Conservation (phyloP, 2,329 filamentous ascomycete species). For the Sporothrix pseudoabietina region DNA sequence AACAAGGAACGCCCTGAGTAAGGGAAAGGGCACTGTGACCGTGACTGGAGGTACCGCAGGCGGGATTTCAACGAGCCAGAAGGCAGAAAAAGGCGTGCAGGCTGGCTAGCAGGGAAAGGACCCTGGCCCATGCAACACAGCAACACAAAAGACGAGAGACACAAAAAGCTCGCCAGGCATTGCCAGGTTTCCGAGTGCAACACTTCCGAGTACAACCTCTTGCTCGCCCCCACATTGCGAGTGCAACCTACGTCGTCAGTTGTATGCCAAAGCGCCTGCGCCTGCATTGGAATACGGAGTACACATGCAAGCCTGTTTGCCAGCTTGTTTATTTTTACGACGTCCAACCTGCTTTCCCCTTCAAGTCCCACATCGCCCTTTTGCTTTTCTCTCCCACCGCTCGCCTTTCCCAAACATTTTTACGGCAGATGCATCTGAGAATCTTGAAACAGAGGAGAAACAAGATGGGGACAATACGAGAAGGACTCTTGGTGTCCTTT, state of each 20-base stretch:
- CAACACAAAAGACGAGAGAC: neutral
- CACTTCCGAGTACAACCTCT: neutral
- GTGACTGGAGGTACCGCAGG: neutral
- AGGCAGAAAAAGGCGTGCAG: neutral
- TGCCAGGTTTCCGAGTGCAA: conserved; percentile 8
- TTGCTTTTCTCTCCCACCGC: neutral
- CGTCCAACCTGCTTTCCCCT: neutral
- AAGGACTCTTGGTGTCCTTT: neutral
- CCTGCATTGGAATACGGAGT: neutral
- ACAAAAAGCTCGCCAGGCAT: neutral
- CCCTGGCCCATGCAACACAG: neutral
- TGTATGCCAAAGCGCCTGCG: neutral
- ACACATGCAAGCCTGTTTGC: neutral
- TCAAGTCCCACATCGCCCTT: neutral
- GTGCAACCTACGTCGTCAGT: neutral
- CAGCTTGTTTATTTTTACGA: conserved; percentile 8
- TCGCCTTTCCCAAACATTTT: neutral
- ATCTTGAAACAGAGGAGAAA: conserved; percentile 23
- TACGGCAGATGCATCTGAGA: neutral
- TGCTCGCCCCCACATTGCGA: neutral
- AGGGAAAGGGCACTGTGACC: neutral
- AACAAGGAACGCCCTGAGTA: neutral
- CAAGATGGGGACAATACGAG: conserved; percentile 20
- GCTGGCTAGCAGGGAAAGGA: no score
- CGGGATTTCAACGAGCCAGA: neutral